Evolutionary conservation across 345 rosid species (phyloP), one percentile per base, ranked within the genome.

Genomic region (Acer campestre): DNA sequence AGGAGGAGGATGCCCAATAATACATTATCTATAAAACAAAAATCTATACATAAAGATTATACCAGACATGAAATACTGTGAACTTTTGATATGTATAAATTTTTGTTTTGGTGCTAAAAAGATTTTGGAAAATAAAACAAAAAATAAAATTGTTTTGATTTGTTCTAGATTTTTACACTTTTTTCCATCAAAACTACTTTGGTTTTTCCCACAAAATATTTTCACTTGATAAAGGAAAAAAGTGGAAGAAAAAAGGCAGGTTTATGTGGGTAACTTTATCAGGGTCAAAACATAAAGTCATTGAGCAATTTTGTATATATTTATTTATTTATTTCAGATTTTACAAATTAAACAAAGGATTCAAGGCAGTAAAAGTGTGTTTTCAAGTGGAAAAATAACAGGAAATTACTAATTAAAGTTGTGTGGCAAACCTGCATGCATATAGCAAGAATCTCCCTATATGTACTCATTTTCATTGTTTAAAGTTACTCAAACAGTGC

Each of bases 221-320:
- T 79, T 35, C 73, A 44, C 10, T 56, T 38, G 20, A 22, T 31
- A 13, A 76, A 73, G 59, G 79, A 44, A 53, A 78, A 62, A 71
- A 69, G 80, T 61, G 69, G 59, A 22, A 25, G 59, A 46, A 4
- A 74, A 73, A 72, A 79, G 81, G 68, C 79, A 67, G 84, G 77
- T 67, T 74, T 70, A 4, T 62, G 80, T 48, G 76, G 68, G 70
- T 68, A 77, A 78, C 88, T 81, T 82, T 81, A 74, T 70, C 83
- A 79, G 84, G 73, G 86, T 85, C 86, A 81, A 83, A 66, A 79
- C 83, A 72, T 74, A 74, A 85, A 79, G 84, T 29, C 68, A 27
- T 67, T 78, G 78, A 71, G 23, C 31, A 65, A 38, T n/a, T 49
- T 56, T 23, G n/a, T 56, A 20, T 20, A 62, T 61, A 35, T 35